phyloP scores from a whole-genome alignment of 169 alveolate species.

The Plasmodium gaboni region DNA sequence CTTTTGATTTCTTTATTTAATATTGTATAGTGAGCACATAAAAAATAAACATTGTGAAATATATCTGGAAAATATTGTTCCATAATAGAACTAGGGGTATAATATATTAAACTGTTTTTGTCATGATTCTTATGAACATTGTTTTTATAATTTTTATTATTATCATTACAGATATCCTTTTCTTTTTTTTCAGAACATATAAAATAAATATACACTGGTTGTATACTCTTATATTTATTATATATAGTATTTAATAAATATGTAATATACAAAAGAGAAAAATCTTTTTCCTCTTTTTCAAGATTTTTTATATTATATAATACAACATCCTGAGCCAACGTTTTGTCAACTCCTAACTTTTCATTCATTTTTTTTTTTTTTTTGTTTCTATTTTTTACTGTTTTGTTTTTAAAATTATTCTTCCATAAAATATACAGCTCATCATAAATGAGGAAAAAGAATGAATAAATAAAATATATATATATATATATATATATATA shows the following conservation, averaged over 20 bases:
- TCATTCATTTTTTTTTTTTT: slow-evolving; percentile 12
- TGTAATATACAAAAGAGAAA: slow-evolving; percentile 31
- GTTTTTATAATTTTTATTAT: not conserved
- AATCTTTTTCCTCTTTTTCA: slow-evolving; percentile 21
- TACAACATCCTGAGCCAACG: not conserved
- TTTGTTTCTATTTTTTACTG: slow-evolving; percentile 6
- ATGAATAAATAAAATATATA: not conserved
- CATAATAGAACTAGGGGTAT: slow-evolving; percentile 48
- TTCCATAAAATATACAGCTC: too few relatives aligned
- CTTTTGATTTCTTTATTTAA: not conserved
- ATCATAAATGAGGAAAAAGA: not conserved
- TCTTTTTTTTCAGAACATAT: slow-evolving; percentile 27
- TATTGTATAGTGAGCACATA: slow-evolving; percentile 54
- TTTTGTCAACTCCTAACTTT: not conserved
- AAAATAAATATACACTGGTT: slow-evolving; percentile 41
- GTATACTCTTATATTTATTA: slow-evolving; percentile 4
- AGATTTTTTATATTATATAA: not conserved
- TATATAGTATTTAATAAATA: slow-evolving; percentile 26
- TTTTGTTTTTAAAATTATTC: not conserved
- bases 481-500: slow-evolving; percentile 21
- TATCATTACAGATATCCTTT: not conserved
- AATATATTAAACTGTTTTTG: slow-evolving; percentile 12
- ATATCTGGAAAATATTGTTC: slow-evolving; percentile 46
- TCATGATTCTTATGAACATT: not conserved
- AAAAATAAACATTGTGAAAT: slow-evolving; percentile 37